phyloP scores from a whole-genome alignment of 108 stramenopile genomes.

The Cylindrotheca closterium region DNA sequence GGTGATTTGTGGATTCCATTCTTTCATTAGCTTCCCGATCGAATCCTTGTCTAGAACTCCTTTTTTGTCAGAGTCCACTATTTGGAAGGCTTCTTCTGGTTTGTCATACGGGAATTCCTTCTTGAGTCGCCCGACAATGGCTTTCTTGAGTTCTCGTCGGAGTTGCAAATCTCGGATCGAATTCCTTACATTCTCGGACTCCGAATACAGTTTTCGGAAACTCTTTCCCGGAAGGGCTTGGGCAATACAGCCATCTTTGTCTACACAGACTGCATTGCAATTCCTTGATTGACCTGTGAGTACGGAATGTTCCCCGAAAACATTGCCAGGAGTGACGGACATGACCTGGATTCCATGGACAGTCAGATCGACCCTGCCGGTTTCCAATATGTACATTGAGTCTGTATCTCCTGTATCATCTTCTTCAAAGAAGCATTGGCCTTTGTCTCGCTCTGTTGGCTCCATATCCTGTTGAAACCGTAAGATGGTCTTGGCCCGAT shows the following conservation, averaged over 20 bases:
- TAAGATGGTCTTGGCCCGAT: slow-evolving; percentile 79
- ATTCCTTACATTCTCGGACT: slow-evolving; percentile 49
- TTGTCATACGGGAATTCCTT: slow-evolving; percentile 69
- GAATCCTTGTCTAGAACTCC: slow-evolving; percentile 54
- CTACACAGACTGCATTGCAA: slow-evolving; percentile 61
- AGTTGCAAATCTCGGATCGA: slow-evolving; percentile 65
- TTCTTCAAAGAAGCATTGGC: slow-evolving; percentile 49
- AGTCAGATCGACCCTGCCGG: slow-evolving; percentile 43
- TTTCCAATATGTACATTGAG: slow-evolving; percentile 55
- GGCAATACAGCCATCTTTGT: slow-evolving; percentile 53
- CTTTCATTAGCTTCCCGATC: slow-evolving; percentile 53
- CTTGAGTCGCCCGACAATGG: slow-evolving; percentile 53
- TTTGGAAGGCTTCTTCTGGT: slow-evolving; percentile 68
- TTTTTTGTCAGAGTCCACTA: slow-evolving; percentile 51
- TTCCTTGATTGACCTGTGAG: slow-evolving; percentile 63
- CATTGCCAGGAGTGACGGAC: slow-evolving; percentile 57
- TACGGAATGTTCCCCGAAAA: slow-evolving; percentile 73
- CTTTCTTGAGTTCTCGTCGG: slow-evolving; percentile 85
- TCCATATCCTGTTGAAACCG: slow-evolving; percentile 68
- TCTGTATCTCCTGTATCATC: slow-evolving; percentile 59
- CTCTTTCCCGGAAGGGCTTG: slow-evolving; percentile 50
- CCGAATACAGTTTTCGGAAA: slow-evolving; percentile 63
- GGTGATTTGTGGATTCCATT: slow-evolving; percentile 65
- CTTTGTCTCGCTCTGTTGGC: slow-evolving; percentile 26
- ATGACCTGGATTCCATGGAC: slow-evolving; percentile 38